A percentile compares a stretch with the other conserved stretches of the same genome.
phyloP scores from a whole-genome alignment of 2,329 filamentous ascomycete genomes.

The Cadophora gregata region DNA sequence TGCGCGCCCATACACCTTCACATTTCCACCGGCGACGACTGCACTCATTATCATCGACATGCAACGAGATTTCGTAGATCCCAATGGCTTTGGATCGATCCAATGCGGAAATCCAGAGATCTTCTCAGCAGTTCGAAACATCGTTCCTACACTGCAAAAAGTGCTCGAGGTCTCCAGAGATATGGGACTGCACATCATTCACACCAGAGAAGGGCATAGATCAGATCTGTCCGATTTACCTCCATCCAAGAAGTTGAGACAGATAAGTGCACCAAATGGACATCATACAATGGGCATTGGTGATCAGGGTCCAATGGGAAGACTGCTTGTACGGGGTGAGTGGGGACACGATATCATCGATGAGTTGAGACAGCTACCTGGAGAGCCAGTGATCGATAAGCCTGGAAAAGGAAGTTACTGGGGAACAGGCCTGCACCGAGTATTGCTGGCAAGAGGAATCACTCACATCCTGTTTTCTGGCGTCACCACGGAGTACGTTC shows the following conservation, averaged over 20 bases:
- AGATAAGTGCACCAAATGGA: conserved; percentile 50
- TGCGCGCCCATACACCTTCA: conserved; percentile 54
- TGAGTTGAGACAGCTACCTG: conserved; percentile 45
- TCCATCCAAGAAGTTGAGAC: conserved; percentile 57
- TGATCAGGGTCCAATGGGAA: conserved; percentile 60
- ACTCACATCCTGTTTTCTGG: conserved; percentile 64
- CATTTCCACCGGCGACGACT: conserved; percentile 53
- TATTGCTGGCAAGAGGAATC: conserved; percentile 58
- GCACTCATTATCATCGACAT: conserved; percentile 61
- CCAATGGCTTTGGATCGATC: conserved; percentile 57
- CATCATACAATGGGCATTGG: conserved; percentile 54
- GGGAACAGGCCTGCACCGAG: conserved; percentile 59
- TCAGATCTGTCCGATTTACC: conserved; percentile 61
- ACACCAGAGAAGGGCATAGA: conserved; percentile 60
- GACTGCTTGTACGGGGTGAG: conserved; percentile 63
- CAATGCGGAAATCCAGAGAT: conserved; percentile 52
- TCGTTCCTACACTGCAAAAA: conserved; percentile 51
- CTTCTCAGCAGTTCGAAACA: conserved; percentile 49
- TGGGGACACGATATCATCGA: conserved; percentile 62
- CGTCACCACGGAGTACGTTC: conserved; percentile 58
- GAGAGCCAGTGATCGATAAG: conserved; percentile 45
- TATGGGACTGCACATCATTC: conserved; percentile 51
- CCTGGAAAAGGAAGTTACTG: conserved; percentile 61
- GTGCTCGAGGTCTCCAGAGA: conserved; percentile 52
- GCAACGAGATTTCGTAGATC: conserved; percentile 59